Base-by-base conservation (phyloP, 441 rosid species). In the Erodium trifolium region DNA sequence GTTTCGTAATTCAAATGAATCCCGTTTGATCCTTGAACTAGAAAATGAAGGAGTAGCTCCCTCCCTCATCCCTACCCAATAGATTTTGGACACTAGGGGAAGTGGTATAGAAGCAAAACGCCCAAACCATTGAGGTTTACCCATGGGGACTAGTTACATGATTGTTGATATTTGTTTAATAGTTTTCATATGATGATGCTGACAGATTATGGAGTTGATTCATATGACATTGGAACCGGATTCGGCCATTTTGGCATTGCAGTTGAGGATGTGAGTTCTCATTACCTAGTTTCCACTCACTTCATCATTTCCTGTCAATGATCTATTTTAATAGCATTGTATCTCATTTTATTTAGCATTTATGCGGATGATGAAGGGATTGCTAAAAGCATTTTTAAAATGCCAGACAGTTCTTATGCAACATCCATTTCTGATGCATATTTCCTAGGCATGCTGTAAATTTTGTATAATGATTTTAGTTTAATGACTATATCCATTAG, bases 241-340 rank as follows among this genome's bases (percentile, higher is more conserved):
- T 78, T 81, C 74, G 83, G 87, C 59, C 84, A 83, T 76, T 83
- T 81, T 65, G 84, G 87, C 35, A 75, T 83, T 63, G 78, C 70
- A 37, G 77, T 75, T 37, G 76, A 74, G 68, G 78, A 78, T 63
- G 78, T 71, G 73, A 74, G 80, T 63, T 68, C 9, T 37, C 41
- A 23, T 55, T 23, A 29, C 23, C 62, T 55, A 17, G 62, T 55
- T 55, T 17, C 63, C 4, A 57, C 17, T 55, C 4, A 12, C 34
- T 8, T 68, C 67, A 37, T 7, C 59, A 45, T 68, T 60, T 34
- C 12, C 3, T 19, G 31, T 19, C 31, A 57, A 57, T 17, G 29
- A 2, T 18, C 63, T 17, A 10, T 57, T 57, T 57, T 7, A 18
- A 57, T 57, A 18, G 29, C 27, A 55, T 55, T 55, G 62, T 9